Percentiles rank a stretch among this genome's conserved stretches.
These are phyloP conservation scores for Hypoxylon sp. DNA, from an alignment of 2,329 filamentous ascomycete species.

Conservation along the genomic window DNA sequence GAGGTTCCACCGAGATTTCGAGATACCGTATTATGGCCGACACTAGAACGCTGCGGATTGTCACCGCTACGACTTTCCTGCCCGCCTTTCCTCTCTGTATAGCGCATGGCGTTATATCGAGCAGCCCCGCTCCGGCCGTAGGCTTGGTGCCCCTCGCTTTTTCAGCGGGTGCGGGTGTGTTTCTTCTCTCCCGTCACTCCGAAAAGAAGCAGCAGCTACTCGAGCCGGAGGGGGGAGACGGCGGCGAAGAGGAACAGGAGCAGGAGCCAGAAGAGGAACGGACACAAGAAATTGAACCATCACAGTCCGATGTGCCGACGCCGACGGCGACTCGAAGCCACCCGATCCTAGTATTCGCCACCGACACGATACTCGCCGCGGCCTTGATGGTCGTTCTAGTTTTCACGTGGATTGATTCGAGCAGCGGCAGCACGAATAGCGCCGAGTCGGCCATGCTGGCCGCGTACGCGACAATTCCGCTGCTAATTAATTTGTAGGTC, in stretches of 20 bases:
- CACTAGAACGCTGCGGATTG: slow-evolving; percentile 52
- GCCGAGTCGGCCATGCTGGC: slow-evolving; percentile 59
- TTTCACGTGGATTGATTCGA: slow-evolving; percentile 58
- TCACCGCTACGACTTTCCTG: slow-evolving; percentile 57
- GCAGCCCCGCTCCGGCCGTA: slow-evolving; percentile 56
- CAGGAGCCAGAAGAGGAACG: slow-evolving; percentile 20
- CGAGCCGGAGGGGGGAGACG: slow-evolving; percentile 25
- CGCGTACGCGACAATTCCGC: slow-evolving; percentile 60
- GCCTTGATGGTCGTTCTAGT: slow-evolving; percentile 59
- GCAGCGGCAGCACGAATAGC: slow-evolving; percentile 37
- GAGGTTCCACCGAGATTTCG: background rate
- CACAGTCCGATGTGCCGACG: slow-evolving; percentile 11
- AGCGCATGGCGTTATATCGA: slow-evolving; percentile 57
- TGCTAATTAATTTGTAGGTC: slow-evolving; percentile 60
- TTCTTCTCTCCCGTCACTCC: slow-evolving; percentile 45
- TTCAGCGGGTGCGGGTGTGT: slow-evolving; percentile 53
- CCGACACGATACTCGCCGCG: slow-evolving; percentile 57
- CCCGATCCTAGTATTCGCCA: slow-evolving; percentile 58
- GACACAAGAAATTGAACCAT: slow-evolving; percentile 17
- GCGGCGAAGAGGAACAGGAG: slow-evolving; percentile 24
- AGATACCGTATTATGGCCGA: slow-evolving; percentile 37
- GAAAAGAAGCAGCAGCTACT: slow-evolving; percentile 7
- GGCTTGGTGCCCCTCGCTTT: slow-evolving; percentile 59
- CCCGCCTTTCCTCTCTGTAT: slow-evolving; percentile 60
- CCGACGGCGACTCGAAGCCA: slow-evolving; percentile 31